Evolutionary conservation across 148 eudicot genomes (phyloP).

Genomic region (Camellia japonica): DNA sequence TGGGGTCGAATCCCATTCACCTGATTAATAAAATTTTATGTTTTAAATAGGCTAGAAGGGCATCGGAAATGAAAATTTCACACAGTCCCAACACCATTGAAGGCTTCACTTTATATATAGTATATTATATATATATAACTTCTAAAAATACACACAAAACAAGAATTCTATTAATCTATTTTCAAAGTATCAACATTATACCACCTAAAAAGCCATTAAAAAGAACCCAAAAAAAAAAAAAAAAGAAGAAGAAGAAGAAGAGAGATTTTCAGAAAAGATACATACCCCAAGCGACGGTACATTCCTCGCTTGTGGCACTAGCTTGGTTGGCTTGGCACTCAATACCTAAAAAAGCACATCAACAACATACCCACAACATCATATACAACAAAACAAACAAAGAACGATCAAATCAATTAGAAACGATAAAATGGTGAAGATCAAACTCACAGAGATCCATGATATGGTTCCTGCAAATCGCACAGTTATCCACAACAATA

Average conservation of each 20-base stretch:
- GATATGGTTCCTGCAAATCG: slow-evolving; percentile 91
- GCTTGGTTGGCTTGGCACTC: slow-evolving; percentile 98
- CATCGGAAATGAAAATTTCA: too few relatives aligned
- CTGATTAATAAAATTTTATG: too few relatives aligned
- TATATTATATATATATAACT: neutral
- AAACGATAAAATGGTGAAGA: neutral
- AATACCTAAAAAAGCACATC: slow-evolving; percentile 48
- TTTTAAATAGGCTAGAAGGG: too few relatives aligned
- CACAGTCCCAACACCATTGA: too few relatives aligned
- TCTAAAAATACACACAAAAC: too few relatives aligned
- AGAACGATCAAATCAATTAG: neutral
- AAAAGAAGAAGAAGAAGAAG: too few relatives aligned
- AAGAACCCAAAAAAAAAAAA: too few relatives aligned
- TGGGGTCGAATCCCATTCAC: too few relatives aligned
- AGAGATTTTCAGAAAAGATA: neutral
- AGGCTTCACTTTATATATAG: too few relatives aligned
- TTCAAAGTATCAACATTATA: too few relatives aligned
- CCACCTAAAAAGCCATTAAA: too few relatives aligned
- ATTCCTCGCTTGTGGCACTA: slow-evolving; percentile 89
- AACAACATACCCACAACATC: neutral
- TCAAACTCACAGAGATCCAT: slow-evolving; percentile 79
- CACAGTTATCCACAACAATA: slow-evolving; percentile 88
- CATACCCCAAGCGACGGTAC: slow-evolving; percentile 98
- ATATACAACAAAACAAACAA: neutral
- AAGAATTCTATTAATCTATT: neutral